A percentile compares a stretch with the other conserved stretches of the same genome.
These are phyloP conservation scores for Bryoglossum gracile DNA, from an alignment of 495 filamentous ascomycete species.

Conservation along the genomic window DNA sequence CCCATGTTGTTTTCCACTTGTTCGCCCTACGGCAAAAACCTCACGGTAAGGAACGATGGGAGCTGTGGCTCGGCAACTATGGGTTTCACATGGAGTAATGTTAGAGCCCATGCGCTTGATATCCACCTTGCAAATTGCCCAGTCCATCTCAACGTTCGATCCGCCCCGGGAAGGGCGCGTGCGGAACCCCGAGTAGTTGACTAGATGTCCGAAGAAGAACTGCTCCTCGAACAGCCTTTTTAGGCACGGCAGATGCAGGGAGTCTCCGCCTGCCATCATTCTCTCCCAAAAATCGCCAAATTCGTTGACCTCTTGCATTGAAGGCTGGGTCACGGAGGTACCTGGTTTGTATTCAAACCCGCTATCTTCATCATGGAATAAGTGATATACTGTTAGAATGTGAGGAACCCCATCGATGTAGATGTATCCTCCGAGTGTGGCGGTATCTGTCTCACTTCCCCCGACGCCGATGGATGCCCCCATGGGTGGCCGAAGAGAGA, in stretches of 20 bases:
- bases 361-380: neutral
- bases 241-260: neutral
- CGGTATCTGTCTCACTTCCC: neutral
- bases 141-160: neutral
- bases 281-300: neutral
- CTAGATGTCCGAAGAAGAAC: neutral
- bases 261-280: neutral
- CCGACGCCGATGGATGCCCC: neutral
- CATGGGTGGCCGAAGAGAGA: neutral
- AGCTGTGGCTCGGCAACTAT: neutral
- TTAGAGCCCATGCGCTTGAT: neutral
- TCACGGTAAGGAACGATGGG: neutral
- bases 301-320: neutral
- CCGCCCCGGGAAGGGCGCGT: neutral
- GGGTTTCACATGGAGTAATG: neutral
- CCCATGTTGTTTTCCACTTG: neutral
- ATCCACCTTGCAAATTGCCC: slow-evolving; percentile 1
- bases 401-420: neutral
- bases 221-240: neutral
- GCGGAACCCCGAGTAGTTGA: neutral
- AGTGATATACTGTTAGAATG: neutral
- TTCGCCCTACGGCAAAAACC: neutral
- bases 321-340: neutral
- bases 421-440: slow-evolving; percentile 1
- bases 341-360: neutral